These are phyloP conservation scores for Phytophthora ramorum DNA, from an alignment of 352 stramenopile genomes.

Conservation along the genomic window DNA sequence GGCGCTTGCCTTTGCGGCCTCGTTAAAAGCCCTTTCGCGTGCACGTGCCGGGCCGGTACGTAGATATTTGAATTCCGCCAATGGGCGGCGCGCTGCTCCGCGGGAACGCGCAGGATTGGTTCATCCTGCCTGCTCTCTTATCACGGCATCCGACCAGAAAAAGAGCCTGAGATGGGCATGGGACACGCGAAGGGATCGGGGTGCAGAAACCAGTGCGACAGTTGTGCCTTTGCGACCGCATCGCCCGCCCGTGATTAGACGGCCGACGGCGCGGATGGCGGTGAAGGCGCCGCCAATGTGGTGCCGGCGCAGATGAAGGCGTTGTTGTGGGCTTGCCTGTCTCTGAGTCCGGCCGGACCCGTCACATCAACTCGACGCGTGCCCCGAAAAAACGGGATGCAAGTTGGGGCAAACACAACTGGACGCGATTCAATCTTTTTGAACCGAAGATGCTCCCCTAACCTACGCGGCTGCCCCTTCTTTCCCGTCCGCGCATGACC, in stretches of 20 bases:
- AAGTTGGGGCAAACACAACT: constrained; percentile 6
- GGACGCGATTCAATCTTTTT: constrained; percentile 16
- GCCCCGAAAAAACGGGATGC: too few relatives aligned
- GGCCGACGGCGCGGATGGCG: not conserved
- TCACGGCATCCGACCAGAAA: constrained; percentile 38
- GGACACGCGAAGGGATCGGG: constrained; percentile 40
- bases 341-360: too few relatives aligned
- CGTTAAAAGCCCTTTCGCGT: constrained; percentile 16
- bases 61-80: constrained; percentile 21
- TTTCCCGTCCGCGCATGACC: constrained; percentile 37
- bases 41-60: not conserved
- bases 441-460: constrained; percentile 35
- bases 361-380: constrained; percentile 16
- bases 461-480: constrained; percentile 32
- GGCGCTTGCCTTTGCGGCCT: constrained; percentile 4
- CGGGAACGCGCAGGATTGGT: constrained; percentile 27
- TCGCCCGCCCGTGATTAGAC: constrained; percentile 21
- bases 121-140: constrained; percentile 39
- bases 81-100: constrained; percentile 1
- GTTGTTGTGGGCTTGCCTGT: too few relatives aligned
- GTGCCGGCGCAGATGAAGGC: too few relatives aligned
- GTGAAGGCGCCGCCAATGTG: too few relatives aligned
- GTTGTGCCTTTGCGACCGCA: constrained; percentile 28
- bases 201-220: not conserved
- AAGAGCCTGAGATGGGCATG: constrained; percentile 30